Base-by-base conservation (phyloP, 208 protist species). In the Trypanosoma rangeli region DNA sequence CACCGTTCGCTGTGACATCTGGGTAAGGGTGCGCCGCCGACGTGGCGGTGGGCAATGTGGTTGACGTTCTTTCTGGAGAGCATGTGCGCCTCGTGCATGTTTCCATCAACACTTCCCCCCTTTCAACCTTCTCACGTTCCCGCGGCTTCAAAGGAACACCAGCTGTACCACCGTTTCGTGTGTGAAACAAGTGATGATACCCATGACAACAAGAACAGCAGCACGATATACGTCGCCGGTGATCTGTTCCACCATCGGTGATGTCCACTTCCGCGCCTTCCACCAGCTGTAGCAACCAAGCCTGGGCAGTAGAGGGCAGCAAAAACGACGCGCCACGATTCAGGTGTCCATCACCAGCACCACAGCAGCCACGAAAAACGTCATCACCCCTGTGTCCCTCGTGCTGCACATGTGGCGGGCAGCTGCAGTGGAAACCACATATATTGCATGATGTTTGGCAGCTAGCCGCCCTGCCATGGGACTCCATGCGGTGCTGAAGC, bases 401-500 rank as follows among this genome's bases (percentile, higher is more conserved):
- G 39, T 39, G 31, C 10, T 3, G 29, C 4, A 3, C 37, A 15
- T 31, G 42, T 18, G 39, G 62, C 5, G 39, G 12, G 53, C 73
- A 78, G 49, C 49, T 63, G 52, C 73, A 78, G 55, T 44, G 48
- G 52, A 50, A 49, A 12, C 28, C 60, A 33, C 37, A 48, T 0
- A 9, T 1, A 26, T 22, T 9, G n/a, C 49, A 53, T 18, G 22
- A 9, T 4, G 49, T 24, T 18, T 42, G 57, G 42, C 49, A 64
- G 26, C 50, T 55, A 10, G 78, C 76, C 3, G 74, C 70, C 26
- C 78, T 65, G 3, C 80, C 79, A 24, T 84, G 73, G 8, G 74
- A 73, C 62, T 87, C 79, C 87, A 93, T 93, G 61, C 87, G 87
- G 69, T 84, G 80, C 60, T 93, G 87, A 59, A 93, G 71, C 49